phyloP scores from a whole-genome alignment of 129 eudicot genomes.

The Centella asiatica region DNA sequence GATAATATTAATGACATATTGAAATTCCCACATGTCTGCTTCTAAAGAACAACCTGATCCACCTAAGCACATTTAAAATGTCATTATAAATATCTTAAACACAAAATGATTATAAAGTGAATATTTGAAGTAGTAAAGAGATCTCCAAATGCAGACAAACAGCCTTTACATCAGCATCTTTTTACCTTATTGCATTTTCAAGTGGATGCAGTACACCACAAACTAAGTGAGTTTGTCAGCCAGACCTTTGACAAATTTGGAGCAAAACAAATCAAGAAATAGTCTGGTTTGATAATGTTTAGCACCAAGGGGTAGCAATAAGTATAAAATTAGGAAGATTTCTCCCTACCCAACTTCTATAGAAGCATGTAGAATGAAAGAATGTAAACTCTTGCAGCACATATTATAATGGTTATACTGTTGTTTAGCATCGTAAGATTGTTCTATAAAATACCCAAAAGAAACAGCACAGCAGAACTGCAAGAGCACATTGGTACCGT shows the following conservation, averaged over 20 bases:
- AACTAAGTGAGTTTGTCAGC: constrained; percentile 47
- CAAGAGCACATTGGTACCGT: background rate
- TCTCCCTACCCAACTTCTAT: constrained; percentile 9
- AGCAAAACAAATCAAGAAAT: background rate
- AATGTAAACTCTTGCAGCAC: background rate
- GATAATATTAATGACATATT: background rate
- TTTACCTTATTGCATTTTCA: constrained; percentile 20
- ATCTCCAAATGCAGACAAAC: constrained; percentile 30
- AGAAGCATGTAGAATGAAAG: background rate
- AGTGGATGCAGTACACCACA: constrained; percentile 39
- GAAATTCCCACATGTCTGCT: constrained; percentile 9
- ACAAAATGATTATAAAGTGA: constrained; percentile 16
- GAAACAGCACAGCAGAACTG: constrained; percentile 2
- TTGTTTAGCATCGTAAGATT: background rate
- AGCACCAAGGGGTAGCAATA: constrained; percentile 23
- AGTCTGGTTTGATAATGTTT: constrained; percentile 15
- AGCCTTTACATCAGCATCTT: constrained; percentile 30
- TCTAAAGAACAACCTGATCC: constrained; percentile 21
- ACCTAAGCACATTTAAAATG: constrained; percentile 21
- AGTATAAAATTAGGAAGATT: constrained; percentile 15
- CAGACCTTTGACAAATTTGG: constrained; percentile 26
- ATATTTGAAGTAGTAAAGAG: constrained; percentile 18
- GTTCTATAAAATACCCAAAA: background rate
- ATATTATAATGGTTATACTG: background rate
- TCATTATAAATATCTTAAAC: constrained; percentile 19